A percentile compares a stretch with the other conserved stretches of the same genome.
These are phyloP conservation scores for Raphanus hybrid DNA, from an alignment of 441 rosid species.

Conservation along the genomic window DNA sequence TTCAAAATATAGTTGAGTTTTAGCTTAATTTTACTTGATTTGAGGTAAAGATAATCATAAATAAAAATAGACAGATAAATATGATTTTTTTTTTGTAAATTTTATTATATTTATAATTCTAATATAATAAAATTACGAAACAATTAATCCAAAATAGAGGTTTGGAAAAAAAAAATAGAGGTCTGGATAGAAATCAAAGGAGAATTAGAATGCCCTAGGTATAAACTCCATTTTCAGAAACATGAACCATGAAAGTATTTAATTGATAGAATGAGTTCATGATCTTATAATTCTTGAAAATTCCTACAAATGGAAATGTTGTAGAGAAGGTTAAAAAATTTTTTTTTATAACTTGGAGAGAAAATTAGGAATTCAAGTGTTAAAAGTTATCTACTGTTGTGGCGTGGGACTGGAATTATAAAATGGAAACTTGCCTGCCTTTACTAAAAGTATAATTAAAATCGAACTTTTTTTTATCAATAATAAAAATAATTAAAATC, in stretches of 20 bases:
- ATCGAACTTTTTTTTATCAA: not conserved
- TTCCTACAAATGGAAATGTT: constrained; percentile 11
- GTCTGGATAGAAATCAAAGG: not conserved
- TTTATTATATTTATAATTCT: no score
- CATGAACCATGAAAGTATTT: not conserved
- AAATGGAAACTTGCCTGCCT: constrained; percentile 10
- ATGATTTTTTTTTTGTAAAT: no score
- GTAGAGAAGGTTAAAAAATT: not conserved
- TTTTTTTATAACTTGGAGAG: not conserved
- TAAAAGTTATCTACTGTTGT: no score
- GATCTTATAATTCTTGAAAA: not conserved
- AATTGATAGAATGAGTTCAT: not conserved
- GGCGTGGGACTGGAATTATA: constrained; percentile 8
- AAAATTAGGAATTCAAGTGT: not conserved
- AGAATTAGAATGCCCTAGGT: not conserved
- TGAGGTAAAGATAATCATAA: no score
- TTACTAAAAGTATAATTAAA: not conserved
- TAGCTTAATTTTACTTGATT: no score
- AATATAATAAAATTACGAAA: no score
- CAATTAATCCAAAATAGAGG: not conserved
- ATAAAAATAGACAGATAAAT: no score
- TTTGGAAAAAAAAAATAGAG: not conserved
- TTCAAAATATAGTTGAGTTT: no score
- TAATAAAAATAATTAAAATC: not conserved
- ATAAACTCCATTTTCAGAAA: constrained; percentile 12